A percentile compares a stretch with the other conserved stretches of the same genome.
phyloP scores from a whole-genome alignment of 2,329 filamentous ascomycete species.

The Coleophoma cylindrospora region DNA sequence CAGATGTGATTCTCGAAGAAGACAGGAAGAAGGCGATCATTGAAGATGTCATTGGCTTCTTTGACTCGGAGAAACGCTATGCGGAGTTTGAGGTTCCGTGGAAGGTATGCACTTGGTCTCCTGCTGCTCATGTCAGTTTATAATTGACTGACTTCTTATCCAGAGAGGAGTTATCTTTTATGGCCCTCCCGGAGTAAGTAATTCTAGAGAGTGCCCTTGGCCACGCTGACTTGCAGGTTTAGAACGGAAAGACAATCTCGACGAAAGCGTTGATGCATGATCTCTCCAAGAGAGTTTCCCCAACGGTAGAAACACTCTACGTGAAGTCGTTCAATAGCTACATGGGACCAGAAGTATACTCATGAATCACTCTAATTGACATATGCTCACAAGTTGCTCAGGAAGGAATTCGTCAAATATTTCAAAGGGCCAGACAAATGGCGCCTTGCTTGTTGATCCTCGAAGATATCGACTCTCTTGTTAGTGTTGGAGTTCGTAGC shows the following conservation, averaged over 20 bases:
- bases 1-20: constrained; percentile 61
- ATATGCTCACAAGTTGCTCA: constrained; percentile 14
- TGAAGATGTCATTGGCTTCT: constrained; percentile 61
- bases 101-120: constrained; percentile 39
- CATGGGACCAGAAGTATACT: constrained; percentile 43
- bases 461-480: constrained; percentile 66
- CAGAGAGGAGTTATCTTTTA: constrained; percentile 60
- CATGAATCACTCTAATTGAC: background rate
- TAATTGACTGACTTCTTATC: constrained; percentile 1
- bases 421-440: constrained; percentile 52
- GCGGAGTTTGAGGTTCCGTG: constrained; percentile 58
- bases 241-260: constrained; percentile 65
- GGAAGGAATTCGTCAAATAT: constrained; percentile 44
- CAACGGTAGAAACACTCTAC: constrained; percentile 53
- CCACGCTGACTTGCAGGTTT: background rate
- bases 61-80: constrained; percentile 53
- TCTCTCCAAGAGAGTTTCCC: constrained; percentile 46
- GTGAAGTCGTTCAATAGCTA: constrained; percentile 48
- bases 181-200: constrained; percentile 45
- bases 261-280: constrained; percentile 67
- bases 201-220: background rate
- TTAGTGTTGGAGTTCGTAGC: constrained; percentile 52
- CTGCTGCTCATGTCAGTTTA: too few species aligned
- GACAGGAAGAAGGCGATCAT: constrained; percentile 61
- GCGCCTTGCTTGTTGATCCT: constrained; percentile 68